These are phyloP conservation scores for Sisymbrium irio DNA, from an alignment of 345 rosid species.

Conservation along the genomic window DNA sequence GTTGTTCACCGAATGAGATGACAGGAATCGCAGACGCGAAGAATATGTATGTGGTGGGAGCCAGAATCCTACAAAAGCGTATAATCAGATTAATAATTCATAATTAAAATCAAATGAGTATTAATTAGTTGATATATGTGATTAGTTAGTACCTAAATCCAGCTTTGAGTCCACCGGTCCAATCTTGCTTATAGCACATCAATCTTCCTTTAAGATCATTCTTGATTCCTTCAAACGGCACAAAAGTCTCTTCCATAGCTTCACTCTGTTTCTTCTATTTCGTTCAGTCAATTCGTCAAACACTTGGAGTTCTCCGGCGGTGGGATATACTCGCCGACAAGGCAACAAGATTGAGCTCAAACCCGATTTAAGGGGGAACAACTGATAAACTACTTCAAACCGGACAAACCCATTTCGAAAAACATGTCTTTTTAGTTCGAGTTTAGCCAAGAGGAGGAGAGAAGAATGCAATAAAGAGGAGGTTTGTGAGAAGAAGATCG, in stretches of 20 bases:
- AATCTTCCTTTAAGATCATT: slow-evolving; percentile 83
- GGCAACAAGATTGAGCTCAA: slow-evolving; percentile 13
- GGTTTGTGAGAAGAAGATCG: not conserved
- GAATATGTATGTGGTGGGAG: slow-evolving; percentile 98
- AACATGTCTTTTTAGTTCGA: slow-evolving; percentile 13
- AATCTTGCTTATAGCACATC: slow-evolving; percentile 88
- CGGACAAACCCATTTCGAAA: slow-evolving; percentile 27
- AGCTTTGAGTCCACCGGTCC: slow-evolving; percentile 82
- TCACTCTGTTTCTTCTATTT: slow-evolving; percentile 17
- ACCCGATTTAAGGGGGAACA: slow-evolving; percentile 21
- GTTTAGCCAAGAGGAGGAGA: slow-evolving; percentile 17
- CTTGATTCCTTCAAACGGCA: slow-evolving; percentile 81
- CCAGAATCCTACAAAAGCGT: no score
- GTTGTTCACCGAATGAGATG: slow-evolving; percentile 97
- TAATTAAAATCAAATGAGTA: no score
- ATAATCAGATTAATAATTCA: no score
- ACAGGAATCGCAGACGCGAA: slow-evolving; percentile 98
- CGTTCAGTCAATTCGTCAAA: slow-evolving; percentile 31
- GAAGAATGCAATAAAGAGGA: slow-evolving; percentile 21
- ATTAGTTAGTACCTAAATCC: slow-evolving; percentile 79
- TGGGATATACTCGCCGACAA: not conserved
- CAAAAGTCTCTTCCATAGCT: slow-evolving; percentile 91
- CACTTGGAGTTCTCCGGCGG: slow-evolving; percentile 26
- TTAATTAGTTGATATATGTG: no score
- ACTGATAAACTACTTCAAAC: slow-evolving; percentile 19